Evolutionary conservation across 305 asterid species (phyloP).

Genomic region (Solanum hybrid): DNA sequence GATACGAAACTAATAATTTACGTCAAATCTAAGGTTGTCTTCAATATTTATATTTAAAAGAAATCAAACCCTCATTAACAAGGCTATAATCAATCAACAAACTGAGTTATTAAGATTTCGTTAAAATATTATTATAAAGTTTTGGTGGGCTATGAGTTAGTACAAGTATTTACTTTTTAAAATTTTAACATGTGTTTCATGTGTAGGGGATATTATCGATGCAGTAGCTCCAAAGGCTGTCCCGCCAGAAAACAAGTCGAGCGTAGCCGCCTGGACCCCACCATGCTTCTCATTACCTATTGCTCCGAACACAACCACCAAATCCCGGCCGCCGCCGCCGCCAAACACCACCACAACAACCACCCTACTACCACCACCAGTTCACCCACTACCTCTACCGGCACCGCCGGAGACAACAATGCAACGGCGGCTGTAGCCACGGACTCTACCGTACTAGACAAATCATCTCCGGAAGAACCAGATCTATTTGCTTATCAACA

Average conservation of each 20-base stretch:
- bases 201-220: constrained; percentile 74
- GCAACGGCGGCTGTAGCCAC: constrained; percentile 5
- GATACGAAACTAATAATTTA: too few relatives aligned
- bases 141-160: not conserved
- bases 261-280: constrained; percentile 70
- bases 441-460: not conserved
- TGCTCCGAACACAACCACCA: constrained; percentile 62
- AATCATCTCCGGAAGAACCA: constrained; percentile 25
- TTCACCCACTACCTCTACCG: constrained; percentile 16
- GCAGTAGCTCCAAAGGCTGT: constrained; percentile 83
- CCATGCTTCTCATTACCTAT: constrained; percentile 71
- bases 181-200: constrained; percentile 21
- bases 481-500: constrained; percentile 26
- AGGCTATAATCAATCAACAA: too few relatives aligned
- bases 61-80: too few relatives aligned
- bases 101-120: too few relatives aligned
- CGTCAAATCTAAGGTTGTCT: rapidly evolving
- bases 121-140: not conserved
- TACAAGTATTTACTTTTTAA: not conserved
- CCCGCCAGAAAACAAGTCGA: constrained; percentile 89
- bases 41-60: too few relatives aligned
- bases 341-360: constrained; percentile 35
- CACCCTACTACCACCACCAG: constrained; percentile 12
- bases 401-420: constrained; percentile 8
- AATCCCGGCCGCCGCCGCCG: constrained; percentile 26